A percentile compares a stretch with the other conserved stretches of the same genome.
Conservation (phyloP, 768 basidiomycete species). For the Pholiota microspora region DNA sequence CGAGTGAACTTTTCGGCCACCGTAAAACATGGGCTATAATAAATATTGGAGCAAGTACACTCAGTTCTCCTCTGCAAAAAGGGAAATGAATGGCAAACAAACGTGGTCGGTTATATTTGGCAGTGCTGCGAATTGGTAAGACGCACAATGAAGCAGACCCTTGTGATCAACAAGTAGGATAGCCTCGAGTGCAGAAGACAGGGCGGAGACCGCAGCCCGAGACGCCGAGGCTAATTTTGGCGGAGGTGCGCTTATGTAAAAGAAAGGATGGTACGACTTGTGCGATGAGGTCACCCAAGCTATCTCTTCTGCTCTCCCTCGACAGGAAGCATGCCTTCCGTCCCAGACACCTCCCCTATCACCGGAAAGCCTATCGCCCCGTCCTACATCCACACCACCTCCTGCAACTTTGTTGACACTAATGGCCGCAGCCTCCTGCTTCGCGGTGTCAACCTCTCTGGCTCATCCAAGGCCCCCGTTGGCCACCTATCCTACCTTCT, state of each 20-base stretch:
- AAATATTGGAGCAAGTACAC: background rate
- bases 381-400: conserved; percentile 63
- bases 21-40: too few relatives aligned
- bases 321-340: conserved; percentile 43
- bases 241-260: conserved; percentile 1
- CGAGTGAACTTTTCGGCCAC: too few relatives aligned
- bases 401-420: conserved; percentile 71
- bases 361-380: conserved; percentile 47
- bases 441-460: conserved; percentile 93
- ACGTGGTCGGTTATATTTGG: too few relatives aligned
- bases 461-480: conserved; percentile 82
- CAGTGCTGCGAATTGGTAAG: too few relatives aligned
- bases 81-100: background rate
- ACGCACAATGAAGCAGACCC: too few relatives aligned
- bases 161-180: too few relatives aligned
- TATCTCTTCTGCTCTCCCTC: background rate
- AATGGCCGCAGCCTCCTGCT: conserved; percentile 76
- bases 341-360: conserved; percentile 57
- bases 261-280: conserved; percentile 12
- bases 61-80: background rate
- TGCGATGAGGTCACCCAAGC: conserved; percentile 5
- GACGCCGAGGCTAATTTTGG: conserved; percentile 1
- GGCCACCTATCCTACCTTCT: conserved; percentile 65
- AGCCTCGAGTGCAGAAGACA: too few relatives aligned
- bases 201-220: conserved; percentile 1